phyloP scores from a whole-genome alignment of 371 early-diverging fungal genomes.

The Mucor racemosus region DNA sequence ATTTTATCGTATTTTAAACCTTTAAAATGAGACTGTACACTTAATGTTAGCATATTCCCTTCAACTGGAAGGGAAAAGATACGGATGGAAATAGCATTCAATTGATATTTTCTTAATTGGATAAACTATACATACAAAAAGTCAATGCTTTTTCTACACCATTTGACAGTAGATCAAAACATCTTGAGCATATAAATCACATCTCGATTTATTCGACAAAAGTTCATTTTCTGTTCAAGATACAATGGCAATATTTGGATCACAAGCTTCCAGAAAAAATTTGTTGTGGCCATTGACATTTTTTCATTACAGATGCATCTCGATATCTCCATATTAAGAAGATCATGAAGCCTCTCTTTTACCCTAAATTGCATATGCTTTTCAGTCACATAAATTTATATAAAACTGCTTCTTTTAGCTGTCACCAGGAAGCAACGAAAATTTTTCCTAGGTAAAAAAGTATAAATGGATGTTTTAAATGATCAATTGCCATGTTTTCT shows the following conservation, averaged over 20 bases:
- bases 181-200: not conserved
- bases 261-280: not conserved
- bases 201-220: not conserved
- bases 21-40: no score
- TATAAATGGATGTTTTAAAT: slow-evolving; percentile 9
- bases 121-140: not conserved
- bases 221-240: not conserved
- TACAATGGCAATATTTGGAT: not conserved
- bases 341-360: not conserved
- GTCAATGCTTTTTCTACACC: not conserved
- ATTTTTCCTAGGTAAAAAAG: not conserved
- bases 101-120: not conserved
- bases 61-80: no score
- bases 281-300: no score
- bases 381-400: slow-evolving; percentile 2
- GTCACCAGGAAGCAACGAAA: slow-evolving; percentile 6
- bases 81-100: no score
- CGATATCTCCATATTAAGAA: not conserved
- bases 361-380: not conserved
- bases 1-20: no score
- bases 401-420: not conserved
- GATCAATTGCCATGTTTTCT: not conserved
- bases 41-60: not conserved
- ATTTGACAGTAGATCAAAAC: not conserved
- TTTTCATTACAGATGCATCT: not conserved